Percentiles rank a stretch among this genome's conserved stretches.
phyloP scores from a whole-genome alignment of 2,329 filamentous ascomycete genomes.

The Neocatenulostroma microsporum region DNA sequence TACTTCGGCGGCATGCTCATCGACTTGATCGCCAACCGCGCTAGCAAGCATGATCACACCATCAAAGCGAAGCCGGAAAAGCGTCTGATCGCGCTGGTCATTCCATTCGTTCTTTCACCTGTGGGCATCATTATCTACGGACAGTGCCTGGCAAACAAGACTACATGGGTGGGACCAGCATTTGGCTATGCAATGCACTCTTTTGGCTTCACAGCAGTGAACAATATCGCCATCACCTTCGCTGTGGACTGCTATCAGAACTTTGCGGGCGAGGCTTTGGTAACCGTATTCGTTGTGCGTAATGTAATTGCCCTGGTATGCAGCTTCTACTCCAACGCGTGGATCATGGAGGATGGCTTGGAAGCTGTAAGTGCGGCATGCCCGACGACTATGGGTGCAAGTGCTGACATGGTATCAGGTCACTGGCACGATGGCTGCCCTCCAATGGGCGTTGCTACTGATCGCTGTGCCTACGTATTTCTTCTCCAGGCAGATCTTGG shows the following conservation, averaged over 20 bases:
- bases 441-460: slow-evolving; percentile 19
- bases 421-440: slow-evolving; percentile 23
- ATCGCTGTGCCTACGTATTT: slow-evolving; percentile 14
- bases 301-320: slow-evolving; percentile 23
- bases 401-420: slow-evolving; percentile 5
- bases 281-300: slow-evolving; percentile 24
- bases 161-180: slow-evolving; percentile 17
- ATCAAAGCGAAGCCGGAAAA: slow-evolving; percentile 19
- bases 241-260: slow-evolving; percentile 23
- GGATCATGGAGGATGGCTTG: slow-evolving; percentile 17
- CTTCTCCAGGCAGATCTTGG: slow-evolving; percentile 10
- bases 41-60: slow-evolving; percentile 12
- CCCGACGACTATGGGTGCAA: background rate
- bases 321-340: slow-evolving; percentile 22
- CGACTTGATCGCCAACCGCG: slow-evolving; percentile 25
- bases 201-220: slow-evolving; percentile 25
- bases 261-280: slow-evolving; percentile 24
- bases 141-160: slow-evolving; percentile 17
- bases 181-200: slow-evolving; percentile 26
- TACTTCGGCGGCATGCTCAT: slow-evolving; percentile 24
- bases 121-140: slow-evolving; percentile 28
- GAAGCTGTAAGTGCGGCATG: slow-evolving; percentile 8
- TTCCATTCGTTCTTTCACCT: slow-evolving; percentile 24
- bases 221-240: slow-evolving; percentile 25
- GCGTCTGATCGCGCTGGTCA: slow-evolving; percentile 19